These are phyloP conservation scores for Ganoderma resinaceum DNA, from an alignment of 1,284 basidiomycete species.

Conservation along the genomic window DNA sequence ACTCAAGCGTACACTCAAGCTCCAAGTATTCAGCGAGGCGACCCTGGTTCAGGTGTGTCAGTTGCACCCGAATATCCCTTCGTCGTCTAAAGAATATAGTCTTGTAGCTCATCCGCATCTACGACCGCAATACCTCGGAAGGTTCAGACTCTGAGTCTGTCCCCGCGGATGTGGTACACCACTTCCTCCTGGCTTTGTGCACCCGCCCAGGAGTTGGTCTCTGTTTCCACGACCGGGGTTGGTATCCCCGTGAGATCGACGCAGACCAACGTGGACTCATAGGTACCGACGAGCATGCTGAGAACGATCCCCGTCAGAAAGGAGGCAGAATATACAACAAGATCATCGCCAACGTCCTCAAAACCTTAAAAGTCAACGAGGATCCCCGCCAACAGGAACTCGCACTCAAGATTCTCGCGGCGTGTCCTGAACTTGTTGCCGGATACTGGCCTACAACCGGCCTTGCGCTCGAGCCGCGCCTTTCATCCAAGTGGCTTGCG, in stretches of 20 bases:
- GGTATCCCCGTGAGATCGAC: constrained; percentile 80
- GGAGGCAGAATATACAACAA: constrained; percentile 79
- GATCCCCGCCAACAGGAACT: constrained; percentile 89
- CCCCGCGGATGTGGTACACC: constrained; percentile 85
- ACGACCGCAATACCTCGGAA: constrained; percentile 65
- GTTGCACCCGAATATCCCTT: background rate
- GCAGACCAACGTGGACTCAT: constrained; percentile 31
- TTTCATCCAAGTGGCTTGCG: constrained; percentile 89
- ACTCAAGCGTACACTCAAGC: constrained; percentile 71
- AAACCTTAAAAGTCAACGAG: constrained; percentile 80
- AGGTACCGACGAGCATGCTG: constrained; percentile 41
- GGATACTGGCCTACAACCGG: constrained; percentile 83
- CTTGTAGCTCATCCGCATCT: constrained; percentile 70
- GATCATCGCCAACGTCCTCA: constrained; percentile 80
- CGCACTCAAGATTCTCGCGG: constrained; percentile 76
- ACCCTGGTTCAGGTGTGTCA: constrained; percentile 64
- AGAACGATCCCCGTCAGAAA: constrained; percentile 45
- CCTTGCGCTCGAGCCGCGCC: constrained; percentile 84
- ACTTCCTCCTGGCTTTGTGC: constrained; percentile 89
- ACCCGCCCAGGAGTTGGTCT: constrained; percentile 85
- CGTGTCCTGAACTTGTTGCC: constrained; percentile 88
- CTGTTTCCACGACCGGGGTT: constrained; percentile 90
- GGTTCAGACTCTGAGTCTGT: constrained; percentile 56
- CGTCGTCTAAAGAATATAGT: background rate
- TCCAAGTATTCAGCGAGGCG: constrained; percentile 69